phyloP scores from a whole-genome alignment of 805 yeast genomes.

The Metschnikowia matae region DNA sequence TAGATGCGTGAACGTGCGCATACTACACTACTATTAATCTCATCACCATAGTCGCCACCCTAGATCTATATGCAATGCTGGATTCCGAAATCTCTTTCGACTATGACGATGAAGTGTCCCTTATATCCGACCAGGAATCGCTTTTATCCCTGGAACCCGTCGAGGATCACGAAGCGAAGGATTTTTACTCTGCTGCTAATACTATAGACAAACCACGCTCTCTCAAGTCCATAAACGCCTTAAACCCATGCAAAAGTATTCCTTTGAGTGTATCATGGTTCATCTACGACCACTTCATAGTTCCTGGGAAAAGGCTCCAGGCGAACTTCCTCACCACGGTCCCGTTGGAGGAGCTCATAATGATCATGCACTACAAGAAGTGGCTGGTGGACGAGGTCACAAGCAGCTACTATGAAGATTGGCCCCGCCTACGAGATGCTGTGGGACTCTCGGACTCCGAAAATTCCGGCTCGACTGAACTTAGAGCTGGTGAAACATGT shows the following conservation, averaged over 20 bases:
- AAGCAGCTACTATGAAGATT: slow-evolving; percentile 33
- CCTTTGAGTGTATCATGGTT: slow-evolving; percentile 17
- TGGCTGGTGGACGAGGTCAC: slow-evolving; percentile 41
- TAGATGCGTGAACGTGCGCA: neutral
- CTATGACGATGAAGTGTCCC: slow-evolving; percentile 20
- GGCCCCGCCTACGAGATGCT: slow-evolving; percentile 20
- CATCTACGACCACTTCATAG: slow-evolving; percentile 23
- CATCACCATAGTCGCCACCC: neutral
- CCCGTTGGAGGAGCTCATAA: slow-evolving; percentile 27
- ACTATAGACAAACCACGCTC: slow-evolving; percentile 2
- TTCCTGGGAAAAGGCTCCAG: slow-evolving; percentile 20
- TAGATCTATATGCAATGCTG: slow-evolving; percentile 6
- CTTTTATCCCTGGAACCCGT: neutral
- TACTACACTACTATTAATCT: neutral
- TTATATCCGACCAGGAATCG: neutral
- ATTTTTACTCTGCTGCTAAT: neutral
- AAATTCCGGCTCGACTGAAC: neutral
- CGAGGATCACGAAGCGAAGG: neutral
- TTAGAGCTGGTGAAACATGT: slow-evolving; percentile 41
- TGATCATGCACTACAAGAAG: slow-evolving; percentile 33
- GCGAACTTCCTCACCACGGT: slow-evolving; percentile 26
- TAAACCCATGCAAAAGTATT: slow-evolving; percentile 5
- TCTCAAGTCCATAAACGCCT: slow-evolving; percentile 10
- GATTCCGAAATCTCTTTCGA: slow-evolving; percentile 19
- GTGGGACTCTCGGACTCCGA: slow-evolving; percentile 25